phyloP scores from a whole-genome alignment of 345 rosid species.

The Rhodomyrtus tomentosa region DNA sequence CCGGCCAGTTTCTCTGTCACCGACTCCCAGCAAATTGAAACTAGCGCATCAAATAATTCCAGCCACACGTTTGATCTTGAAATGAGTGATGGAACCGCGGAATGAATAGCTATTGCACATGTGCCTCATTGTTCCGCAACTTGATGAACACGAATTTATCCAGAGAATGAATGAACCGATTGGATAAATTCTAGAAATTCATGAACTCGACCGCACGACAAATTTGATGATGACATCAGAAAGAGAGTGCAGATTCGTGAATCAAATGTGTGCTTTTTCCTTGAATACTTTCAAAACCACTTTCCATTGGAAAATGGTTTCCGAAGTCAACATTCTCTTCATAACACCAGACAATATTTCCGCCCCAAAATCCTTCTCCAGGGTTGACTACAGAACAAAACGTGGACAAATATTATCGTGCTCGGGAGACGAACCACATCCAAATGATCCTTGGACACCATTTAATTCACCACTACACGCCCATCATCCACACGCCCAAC shows the following conservation, averaged over 20 bases:
- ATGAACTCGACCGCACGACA: neutral
- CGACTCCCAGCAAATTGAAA: neutral
- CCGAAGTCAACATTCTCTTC: neutral
- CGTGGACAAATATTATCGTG: neutral
- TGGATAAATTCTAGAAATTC: neutral
- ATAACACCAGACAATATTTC: neutral
- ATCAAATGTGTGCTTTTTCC: neutral
- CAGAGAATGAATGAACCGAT: neutral
- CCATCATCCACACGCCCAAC: neutral
- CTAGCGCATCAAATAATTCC: neutral
- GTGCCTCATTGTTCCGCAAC: neutral
- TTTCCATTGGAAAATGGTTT: neutral
- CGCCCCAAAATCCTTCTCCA: neutral
- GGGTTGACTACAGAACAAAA: neutral
- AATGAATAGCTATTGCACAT: neutral
- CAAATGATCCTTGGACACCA: neutral
- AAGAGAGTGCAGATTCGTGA: neutral
- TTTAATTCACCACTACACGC: neutral
- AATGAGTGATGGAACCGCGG: neutral
- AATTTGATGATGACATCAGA: neutral
- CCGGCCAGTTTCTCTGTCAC: neutral
- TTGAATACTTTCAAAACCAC: neutral
- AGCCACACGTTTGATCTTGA: neutral
- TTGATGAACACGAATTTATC: neutral
- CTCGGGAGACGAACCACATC: neutral